phyloP scores from a whole-genome alignment of 768 basidiomycete genomes.

The Lepiota brunneoincarnata region DNA sequence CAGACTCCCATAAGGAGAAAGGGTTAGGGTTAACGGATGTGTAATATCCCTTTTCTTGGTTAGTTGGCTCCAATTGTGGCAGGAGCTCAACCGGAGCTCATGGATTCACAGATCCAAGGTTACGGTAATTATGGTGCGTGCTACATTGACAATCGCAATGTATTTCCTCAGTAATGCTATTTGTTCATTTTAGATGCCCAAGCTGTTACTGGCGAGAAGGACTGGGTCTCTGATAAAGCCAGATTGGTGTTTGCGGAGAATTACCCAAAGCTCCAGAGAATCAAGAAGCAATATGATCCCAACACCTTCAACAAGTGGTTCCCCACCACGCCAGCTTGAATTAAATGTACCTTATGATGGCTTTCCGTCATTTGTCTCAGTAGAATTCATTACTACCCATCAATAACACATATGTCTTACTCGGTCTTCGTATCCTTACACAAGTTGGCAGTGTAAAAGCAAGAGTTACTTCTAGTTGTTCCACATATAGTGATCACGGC shows the following conservation, averaged over 20 bases:
- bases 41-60: too few relatives aligned
- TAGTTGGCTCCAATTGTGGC: conserved; percentile 28
- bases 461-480: too few relatives aligned
- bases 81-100: conserved; percentile 25
- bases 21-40: too few relatives aligned
- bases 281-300: conserved; percentile 41
- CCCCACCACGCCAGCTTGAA: conserved; percentile 30
- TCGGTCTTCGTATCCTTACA: too few relatives aligned
- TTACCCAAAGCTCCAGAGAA: conserved; percentile 31
- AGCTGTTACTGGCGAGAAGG: conserved; percentile 4
- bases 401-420: too few relatives aligned
- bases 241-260: conserved; percentile 31
- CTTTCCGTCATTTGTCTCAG: too few relatives aligned
- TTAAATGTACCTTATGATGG: neutral
- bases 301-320: conserved; percentile 41
- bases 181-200: conserved; percentile 8
- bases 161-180: neutral
- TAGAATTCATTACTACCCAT: too few relatives aligned
- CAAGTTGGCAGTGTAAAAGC: too few relatives aligned
- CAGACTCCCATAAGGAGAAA: too few relatives aligned
- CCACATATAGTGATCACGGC: too few relatives aligned
- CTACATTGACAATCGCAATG: neutral
- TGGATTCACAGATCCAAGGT: conserved; percentile 25
- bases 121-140: conserved; percentile 49
- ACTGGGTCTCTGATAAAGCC: conserved; percentile 16